Conservation (phyloP, 495 filamentous ascomycete species). For the Choiromyces venosus region DNA sequence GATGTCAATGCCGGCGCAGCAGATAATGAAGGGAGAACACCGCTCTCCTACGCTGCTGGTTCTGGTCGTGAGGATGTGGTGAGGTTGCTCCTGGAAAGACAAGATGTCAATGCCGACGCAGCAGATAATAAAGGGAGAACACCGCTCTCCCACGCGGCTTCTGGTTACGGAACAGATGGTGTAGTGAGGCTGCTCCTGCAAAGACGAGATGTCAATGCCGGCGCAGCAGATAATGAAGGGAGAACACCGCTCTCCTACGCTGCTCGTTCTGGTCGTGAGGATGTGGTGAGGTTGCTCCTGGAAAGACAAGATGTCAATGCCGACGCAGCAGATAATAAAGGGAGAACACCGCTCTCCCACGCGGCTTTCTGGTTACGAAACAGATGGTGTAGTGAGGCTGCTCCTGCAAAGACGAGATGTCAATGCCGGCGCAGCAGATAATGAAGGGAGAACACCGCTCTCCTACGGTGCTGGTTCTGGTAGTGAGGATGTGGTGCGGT, state of each 20-base stretch:
- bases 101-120: neutral
- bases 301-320: too few relatives aligned
- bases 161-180: constrained; percentile 23
- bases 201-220: constrained; percentile 14
- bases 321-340: too few relatives aligned
- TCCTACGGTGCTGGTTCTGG: constrained; percentile 18
- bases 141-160: too few relatives aligned
- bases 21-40: too few relatives aligned
- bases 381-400: too few relatives aligned
- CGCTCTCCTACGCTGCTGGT: too few relatives aligned
- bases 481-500: constrained; percentile 22
- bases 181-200: constrained; percentile 35
- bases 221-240: constrained; percentile 19
- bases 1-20: constrained; percentile 22
- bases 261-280: constrained; percentile 25
- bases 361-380: too few relatives aligned
- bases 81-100: neutral
- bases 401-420: too few relatives aligned
- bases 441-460: constrained; percentile 7
- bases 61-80: too few relatives aligned
- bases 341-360: too few relatives aligned
- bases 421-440: constrained; percentile 5
- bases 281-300: too few relatives aligned
- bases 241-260: constrained; percentile 19
- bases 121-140: neutral